A percentile compares a stretch with the other conserved stretches of the same genome.
These are phyloP conservation scores for Saccharomyces hybrid DNA, from an alignment of 1,139 yeast species.

Conservation along the genomic window DNA sequence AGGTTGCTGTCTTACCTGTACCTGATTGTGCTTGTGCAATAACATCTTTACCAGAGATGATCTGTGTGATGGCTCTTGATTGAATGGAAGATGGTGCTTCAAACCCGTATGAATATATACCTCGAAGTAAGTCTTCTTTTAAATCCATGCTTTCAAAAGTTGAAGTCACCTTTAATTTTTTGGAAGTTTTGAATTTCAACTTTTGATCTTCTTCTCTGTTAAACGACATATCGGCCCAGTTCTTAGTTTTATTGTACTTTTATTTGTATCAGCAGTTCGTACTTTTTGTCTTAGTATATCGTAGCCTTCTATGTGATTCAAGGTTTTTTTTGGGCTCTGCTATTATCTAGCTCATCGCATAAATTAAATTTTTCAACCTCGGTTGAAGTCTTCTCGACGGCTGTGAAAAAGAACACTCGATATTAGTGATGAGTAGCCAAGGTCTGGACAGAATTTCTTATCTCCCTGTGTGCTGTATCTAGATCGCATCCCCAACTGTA, in stretches of 20 bases:
- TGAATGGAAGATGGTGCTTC: constrained; percentile 95
- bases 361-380: neutral
- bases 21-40: constrained; percentile 98
- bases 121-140: constrained; percentile 58
- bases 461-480: neutral
- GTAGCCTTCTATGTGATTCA: neutral
- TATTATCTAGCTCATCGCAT: neutral
- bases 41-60: constrained; percentile 82
- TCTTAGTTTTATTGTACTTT: neutral
- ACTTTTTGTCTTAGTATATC: neutral
- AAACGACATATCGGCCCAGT: constrained; percentile 38
- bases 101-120: constrained; percentile 86
- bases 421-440: neutral
- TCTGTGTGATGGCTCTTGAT: constrained; percentile 88
- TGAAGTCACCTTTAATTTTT: constrained; percentile 55
- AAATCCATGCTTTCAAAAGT: constrained; percentile 76
- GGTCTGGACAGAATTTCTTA: neutral
- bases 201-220: constrained; percentile 52
- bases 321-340: neutral
- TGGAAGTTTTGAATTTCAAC: constrained; percentile 55
- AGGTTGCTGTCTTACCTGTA: constrained; percentile 97
- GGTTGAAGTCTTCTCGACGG: neutral
- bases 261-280: neutral
- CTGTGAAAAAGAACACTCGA: neutral
- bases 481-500: neutral